Base-by-base conservation (phyloP, 1,284 basidiomycete genomes). In the Athelia psychrophila region DNA sequence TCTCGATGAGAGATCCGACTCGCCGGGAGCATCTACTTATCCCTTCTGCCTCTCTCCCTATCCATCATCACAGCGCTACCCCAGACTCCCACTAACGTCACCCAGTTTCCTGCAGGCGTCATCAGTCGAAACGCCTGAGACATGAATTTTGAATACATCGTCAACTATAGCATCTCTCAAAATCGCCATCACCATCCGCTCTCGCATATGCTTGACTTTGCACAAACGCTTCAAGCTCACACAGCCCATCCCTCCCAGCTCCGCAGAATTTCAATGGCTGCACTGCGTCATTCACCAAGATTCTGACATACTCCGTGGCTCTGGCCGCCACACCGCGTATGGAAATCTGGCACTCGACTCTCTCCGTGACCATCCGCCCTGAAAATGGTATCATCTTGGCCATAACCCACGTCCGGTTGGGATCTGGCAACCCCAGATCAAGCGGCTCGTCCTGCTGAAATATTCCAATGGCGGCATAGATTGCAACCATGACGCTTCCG, bases 401-500 rank as follows among this genome's bases (percentile, higher is more conserved):
- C 12, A 77, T 67, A 3, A 77, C 62, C 84, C 85, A 92, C n/a
- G 68, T 77, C 51, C 84, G 64, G 6, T 51, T 51, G 2, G 67
- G 56, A 52, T 80, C 68, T 1, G 72, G 72, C 3, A 54, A 50
- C 3, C 59, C 63, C 1, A 81, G 75, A 60, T 80, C 69, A 23
- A 82, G 74, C 22, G 64, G 58, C 35, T 30, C 38, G 6, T 56
- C 19, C 55, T 74, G 69, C 13, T 58, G 66, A 65, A 90, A 86
- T 15, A 93, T 72, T 15, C 90, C 88, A 49, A 93, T 65, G 0
- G 90, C 87, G n/a, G 83, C 67, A 51, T 83, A 84, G 53, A 93
- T 86, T 36, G 88, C 82, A 33, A 89, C 73, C 80, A 94, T 88
- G 60, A 87, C 75, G 65, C 91, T 86, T 64, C 93, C 91, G 64